Base-by-base conservation (phyloP, 163 green algal species). In the Coccomyxa subellipsoidea region DNA sequence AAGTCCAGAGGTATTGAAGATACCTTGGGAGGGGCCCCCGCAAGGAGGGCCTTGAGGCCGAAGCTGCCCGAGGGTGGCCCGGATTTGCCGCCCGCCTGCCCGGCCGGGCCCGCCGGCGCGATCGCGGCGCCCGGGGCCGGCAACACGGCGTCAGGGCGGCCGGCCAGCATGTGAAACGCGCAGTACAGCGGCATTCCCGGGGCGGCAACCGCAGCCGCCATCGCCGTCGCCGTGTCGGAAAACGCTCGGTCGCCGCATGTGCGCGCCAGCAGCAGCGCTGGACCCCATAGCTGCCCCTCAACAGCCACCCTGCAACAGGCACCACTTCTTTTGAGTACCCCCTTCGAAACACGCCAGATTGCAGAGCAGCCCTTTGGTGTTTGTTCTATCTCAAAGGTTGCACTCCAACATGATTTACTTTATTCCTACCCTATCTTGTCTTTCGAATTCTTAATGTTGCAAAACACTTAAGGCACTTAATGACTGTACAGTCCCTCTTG, bases 81-180 rank as follows among this genome's bases (percentile, higher is more conserved):
- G 35, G 66, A 66, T 34, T 84, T 79, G 69, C 53, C 80, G 40
- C 47, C 35, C 35, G 38, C 73, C 35, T 31, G 79, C 34, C 18
- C 40, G 5, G 79, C 80, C 47, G 47, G 47, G 35, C 38, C 34
- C 23, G 47, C 40, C 15, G 54, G 18, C 32, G 12, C 32, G 27
- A 66, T 53, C 7, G 40, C 15, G 21, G 38, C 70, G 59, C 38
- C 32, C 47, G 25, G 38, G 53, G 80, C 77, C 6, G 76, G 83
- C 34, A 86, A 47, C 15, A 72, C 59, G 59, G 85, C 54, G 7
- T 89, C 83, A 0, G 85, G 76, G 1, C 84, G 54, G 38, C 89
- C 87, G 15, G 85, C 85, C 38, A 91, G 83, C 38, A 92, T 35
- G 18, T 89, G 84, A 7, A 83, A 77, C 15, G 91, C 72, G 0